phyloP scores from a whole-genome alignment of 352 stramenopile species.

The Albugo laibachii region DNA sequence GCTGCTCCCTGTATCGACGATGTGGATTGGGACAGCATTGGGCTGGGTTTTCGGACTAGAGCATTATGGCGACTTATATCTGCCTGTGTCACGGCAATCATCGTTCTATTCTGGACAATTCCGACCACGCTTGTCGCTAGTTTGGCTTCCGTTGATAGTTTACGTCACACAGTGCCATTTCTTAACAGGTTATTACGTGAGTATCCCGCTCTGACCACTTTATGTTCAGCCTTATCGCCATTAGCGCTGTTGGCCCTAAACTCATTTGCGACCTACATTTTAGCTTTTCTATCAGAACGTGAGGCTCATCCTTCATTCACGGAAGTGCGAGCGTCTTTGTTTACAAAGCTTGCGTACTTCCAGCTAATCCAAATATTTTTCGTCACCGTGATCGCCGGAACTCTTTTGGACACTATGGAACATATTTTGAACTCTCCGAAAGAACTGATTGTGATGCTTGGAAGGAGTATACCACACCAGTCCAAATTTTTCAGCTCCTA shows the following conservation, averaged over 20 bases:
- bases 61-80: slow-evolving; percentile 29
- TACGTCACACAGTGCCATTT: slow-evolving; percentile 34
- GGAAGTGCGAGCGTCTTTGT: slow-evolving; percentile 35
- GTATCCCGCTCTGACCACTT: slow-evolving; percentile 30
- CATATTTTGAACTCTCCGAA: slow-evolving; percentile 63
- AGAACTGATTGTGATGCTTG: slow-evolving; percentile 44
- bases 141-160: slow-evolving; percentile 39
- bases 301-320: slow-evolving; percentile 56
- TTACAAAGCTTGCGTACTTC: slow-evolving; percentile 65
- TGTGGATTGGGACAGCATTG: slow-evolving; percentile 60
- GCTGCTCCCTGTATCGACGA: slow-evolving; percentile 36
- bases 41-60: slow-evolving; percentile 25
- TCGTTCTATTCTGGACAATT: slow-evolving; percentile 74
- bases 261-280: slow-evolving; percentile 38
- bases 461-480: slow-evolving; percentile 56
- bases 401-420: slow-evolving; percentile 48
- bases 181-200: slow-evolving; percentile 38
- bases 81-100: slow-evolving; percentile 23
- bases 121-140: slow-evolving; percentile 57
- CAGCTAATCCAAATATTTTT: slow-evolving; percentile 74
- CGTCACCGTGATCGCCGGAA: slow-evolving; percentile 53
- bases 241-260: slow-evolving; percentile 36
- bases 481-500: slow-evolving; percentile 74
- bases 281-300: slow-evolving; percentile 32
- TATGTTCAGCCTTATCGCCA: slow-evolving; percentile 54